Base-by-base conservation (phyloP, 371 early-diverging fungal species). In the Zopfochytrium polystomum region DNA sequence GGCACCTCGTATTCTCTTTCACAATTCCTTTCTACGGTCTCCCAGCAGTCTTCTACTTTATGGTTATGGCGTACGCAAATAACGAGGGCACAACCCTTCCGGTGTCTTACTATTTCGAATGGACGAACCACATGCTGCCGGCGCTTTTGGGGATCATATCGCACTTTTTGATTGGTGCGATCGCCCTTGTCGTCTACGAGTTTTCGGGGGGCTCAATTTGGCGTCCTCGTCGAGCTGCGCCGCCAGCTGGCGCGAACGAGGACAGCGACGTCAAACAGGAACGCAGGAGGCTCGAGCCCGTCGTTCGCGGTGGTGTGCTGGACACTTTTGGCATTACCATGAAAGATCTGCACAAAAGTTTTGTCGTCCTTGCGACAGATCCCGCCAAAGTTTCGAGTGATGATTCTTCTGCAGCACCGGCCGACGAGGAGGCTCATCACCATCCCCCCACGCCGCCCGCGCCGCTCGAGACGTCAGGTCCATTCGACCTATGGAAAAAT, bases 11-110 rank as follows among this genome's bases (percentile, higher is more conserved):
- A 0, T 38, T 58, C 20, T 51, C 63, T 3, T 55, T 50, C 47
- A 27, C 49, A n/a, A 38, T 60, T 13, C 68, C 63, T 23, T 58
- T 51, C 2, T 67, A 67, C 51, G 55, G 62, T 2, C 51, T 63
- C 33, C 46, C 54, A n/a, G 53, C 55, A 3, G 32, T 62, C 25
- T 27, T 67, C 3, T 67, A 63, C 43, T 43, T 29, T 3, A 59
- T 63, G 55, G 47, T 51, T 3, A 42, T 57, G 35, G 38, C 38
- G 18, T 11, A 38, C 38, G 38, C 38, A n/a, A 9, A 15, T 2
- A 23, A 30, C 5, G 11, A 47, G 25, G 42, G 56, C 22, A 62
- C 67, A 2, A 34, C 50, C 7, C 49, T 53, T 5, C 35, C 60
- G 0, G 3, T 53, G 9, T 38, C 30, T 29, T 50, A 33, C 26